Evolutionary conservation across 495 filamentous ascomycete species (phyloP).

Genomic region (Penicillium salamii): DNA sequence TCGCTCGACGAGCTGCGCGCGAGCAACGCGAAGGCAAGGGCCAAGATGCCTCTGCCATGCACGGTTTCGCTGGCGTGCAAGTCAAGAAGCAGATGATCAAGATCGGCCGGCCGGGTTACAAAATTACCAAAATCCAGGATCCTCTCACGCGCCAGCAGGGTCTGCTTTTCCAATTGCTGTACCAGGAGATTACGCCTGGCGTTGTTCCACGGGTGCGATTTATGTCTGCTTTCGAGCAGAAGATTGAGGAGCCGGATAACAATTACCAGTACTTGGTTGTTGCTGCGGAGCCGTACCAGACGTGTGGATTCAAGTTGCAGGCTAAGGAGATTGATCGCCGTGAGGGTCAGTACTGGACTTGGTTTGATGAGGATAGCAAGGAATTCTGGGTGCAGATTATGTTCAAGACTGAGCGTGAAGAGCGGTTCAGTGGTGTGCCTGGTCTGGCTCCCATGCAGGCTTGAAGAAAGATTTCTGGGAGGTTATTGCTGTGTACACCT

Average conservation of each 20-base stretch:
- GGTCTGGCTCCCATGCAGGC: slow-evolving; percentile 66
- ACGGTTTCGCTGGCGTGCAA: slow-evolving; percentile 78
- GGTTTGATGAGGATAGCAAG: slow-evolving; percentile 95
- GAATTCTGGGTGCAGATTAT: slow-evolving; percentile 99
- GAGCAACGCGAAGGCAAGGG: slow-evolving; percentile 86
- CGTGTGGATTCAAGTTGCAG: slow-evolving; percentile 93
- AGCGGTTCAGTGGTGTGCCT: slow-evolving; percentile 90
- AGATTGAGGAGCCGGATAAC: slow-evolving; percentile 91
- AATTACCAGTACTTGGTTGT: slow-evolving; percentile 92
- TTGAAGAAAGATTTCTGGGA: slow-evolving; percentile 8
- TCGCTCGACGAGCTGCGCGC: slow-evolving; percentile 90
- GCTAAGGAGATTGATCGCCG: slow-evolving; percentile 89
- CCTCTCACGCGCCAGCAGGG: slow-evolving; percentile 87
- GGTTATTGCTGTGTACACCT: background rate
- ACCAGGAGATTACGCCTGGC: slow-evolving; percentile 80
- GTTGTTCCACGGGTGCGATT: slow-evolving; percentile 82
- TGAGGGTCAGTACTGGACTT: slow-evolving; percentile 84
- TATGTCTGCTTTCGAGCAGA: slow-evolving; percentile 97
- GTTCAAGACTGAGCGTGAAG: slow-evolving; percentile 98
- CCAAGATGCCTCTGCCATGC: slow-evolving; percentile 62
- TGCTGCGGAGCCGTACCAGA: slow-evolving; percentile 97
- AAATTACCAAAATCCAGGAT: slow-evolving; percentile 94
- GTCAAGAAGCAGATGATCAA: slow-evolving; percentile 89
- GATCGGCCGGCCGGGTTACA: slow-evolving; percentile 95
- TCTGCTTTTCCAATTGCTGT: slow-evolving; percentile 91